phyloP scores from a whole-genome alignment of 2,329 filamentous ascomycete genomes.

The Talaromyces sp. region DNA sequence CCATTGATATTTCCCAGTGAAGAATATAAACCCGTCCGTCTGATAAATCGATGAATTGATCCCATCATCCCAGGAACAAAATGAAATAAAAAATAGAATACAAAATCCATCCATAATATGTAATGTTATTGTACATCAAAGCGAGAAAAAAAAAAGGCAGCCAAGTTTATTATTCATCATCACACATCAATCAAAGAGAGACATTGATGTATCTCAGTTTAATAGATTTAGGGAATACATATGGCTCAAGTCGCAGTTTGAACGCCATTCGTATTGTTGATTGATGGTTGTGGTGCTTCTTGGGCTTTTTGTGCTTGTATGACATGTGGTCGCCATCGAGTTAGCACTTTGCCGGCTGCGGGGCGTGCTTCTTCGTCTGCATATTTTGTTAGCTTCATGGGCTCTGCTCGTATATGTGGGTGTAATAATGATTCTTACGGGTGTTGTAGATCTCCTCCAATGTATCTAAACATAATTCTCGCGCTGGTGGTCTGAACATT shows the following conservation, averaged over 20 bases:
- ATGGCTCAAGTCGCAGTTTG: not conserved
- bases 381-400: not conserved
- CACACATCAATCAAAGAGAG: not conserved
- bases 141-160: not conserved
- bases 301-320: slow-evolving; percentile 15
- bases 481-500: slow-evolving; percentile 56
- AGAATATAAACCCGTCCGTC: no score
- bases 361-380: slow-evolving; percentile 45
- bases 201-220: not conserved
- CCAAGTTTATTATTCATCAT: not conserved
- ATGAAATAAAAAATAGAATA: not conserved
- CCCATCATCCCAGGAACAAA: not conserved
- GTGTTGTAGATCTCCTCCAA: slow-evolving; percentile 56
- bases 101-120: not conserved
- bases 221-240: not conserved
- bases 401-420: not conserved
- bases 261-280: not conserved
- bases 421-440: slow-evolving; percentile 33
- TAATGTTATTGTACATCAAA: not conserved
- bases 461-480: slow-evolving; percentile 54
- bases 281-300: not conserved
- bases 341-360: slow-evolving; percentile 50
- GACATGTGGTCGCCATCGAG: slow-evolving; percentile 52
- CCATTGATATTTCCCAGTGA: no score
- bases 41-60: not conserved